Evolutionary conservation across 768 basidiomycete genomes (phyloP), one percentile per base, ranked within the genome.

Genomic region (Cyclocybe cylindracea): DNA sequence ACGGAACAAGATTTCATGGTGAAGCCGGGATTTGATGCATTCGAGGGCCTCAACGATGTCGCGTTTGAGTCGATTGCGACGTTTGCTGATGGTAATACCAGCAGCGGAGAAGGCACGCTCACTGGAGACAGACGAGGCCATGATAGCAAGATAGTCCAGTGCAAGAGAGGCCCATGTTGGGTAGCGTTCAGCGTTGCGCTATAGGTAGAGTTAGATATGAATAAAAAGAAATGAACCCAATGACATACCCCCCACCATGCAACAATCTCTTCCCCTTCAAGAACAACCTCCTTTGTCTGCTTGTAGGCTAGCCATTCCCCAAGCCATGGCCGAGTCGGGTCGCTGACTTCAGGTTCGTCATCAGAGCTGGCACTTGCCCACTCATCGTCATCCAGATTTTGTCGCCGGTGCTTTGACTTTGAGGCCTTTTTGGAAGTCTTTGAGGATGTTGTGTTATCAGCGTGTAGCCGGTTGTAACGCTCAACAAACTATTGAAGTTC

Each of bases 71-170:
- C 60, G 52, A 42, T 67, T 71, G 1, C 66, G 61, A 32, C 54
- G 64, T 46, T 71, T 70, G 13, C 55, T 67, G 34, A 74, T 62
- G 0, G 73, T 74, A 13, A 76, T 72, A 5, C 73, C 72, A 13
- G 65, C 73, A 1, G 62, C 53, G 1, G 70, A 76, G 51, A 76
- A 76, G 9, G 72, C 71, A 4, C 62, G 57, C 51, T 75, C 69
- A 53, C 66, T 70, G 8, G 70, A 72, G 70, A n/a, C n/a, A n/a
- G n/a, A n/a, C n/a, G n/a, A n/a, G n/a, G n/a, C n/a, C n/a, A n/a
- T n/a, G n/a, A n/a, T 67, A 9, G 66, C 39, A 13, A 76, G 64
- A 44, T 69, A 69, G 44, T 76, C 71, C 1, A 58, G 46, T 4
- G 74, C 69, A 3, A 76, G 61, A 0, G 65, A 67, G 1, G 63